These are phyloP conservation scores for Arthrobotrys entomopaga DNA, from an alignment of 2,329 filamentous ascomycete genomes.

Conservation along the genomic window DNA sequence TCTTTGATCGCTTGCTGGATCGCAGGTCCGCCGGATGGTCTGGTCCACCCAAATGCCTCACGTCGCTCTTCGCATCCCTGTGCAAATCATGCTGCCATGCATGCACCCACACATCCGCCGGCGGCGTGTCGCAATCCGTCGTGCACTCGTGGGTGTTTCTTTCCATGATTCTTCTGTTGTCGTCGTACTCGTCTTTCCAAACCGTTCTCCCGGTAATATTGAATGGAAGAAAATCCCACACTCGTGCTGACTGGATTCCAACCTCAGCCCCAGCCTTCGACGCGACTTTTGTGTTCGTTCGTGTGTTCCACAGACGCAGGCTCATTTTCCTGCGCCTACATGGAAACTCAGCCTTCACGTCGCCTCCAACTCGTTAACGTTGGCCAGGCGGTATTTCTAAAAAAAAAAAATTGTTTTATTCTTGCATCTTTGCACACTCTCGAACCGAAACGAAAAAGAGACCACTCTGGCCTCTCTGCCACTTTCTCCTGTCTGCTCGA, in stretches of 20 bases:
- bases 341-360: background rate
- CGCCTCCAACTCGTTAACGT: background rate
- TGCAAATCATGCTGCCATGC: constrained; percentile 9
- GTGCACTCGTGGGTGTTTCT: background rate
- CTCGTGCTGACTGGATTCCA: too few relatives aligned
- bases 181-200: constrained; percentile 5
- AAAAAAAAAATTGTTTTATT: constrained; percentile 6
- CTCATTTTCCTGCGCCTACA: background rate
- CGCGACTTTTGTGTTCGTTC: background rate
- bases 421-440: background rate
- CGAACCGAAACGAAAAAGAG: constrained; percentile 7
- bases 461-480: constrained; percentile 12
- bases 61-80: constrained; percentile 30
- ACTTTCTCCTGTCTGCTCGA: background rate
- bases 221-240: background rate
- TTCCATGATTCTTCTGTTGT: constrained; percentile 1
- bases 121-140: constrained; percentile 24
- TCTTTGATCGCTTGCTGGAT: constrained; percentile 21
- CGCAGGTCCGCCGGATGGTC: constrained; percentile 46
- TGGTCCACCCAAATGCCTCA: constrained; percentile 47
- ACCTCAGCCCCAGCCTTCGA: background rate
- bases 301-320: constrained; percentile 3
- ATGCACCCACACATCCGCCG: constrained; percentile 2
- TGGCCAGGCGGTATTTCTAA: constrained; percentile 8
- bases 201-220: constrained; percentile 7